Conservation (phyloP, 148 eudicot genomes). For the Vaccinium myrtillus region DNA sequence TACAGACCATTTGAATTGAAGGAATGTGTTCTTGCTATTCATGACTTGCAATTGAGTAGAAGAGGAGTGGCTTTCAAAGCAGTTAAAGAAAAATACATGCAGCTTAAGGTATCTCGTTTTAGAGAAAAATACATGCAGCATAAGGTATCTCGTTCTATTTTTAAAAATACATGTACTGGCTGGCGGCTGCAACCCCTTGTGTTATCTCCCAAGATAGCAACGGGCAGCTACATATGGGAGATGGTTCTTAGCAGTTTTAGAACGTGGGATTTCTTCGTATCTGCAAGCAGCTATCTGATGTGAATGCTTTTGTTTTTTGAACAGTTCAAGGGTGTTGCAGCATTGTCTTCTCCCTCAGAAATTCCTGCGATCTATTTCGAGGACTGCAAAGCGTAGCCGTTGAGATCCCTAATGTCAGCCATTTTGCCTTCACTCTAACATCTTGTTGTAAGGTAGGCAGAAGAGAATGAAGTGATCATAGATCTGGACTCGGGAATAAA, state of each 20-base stretch:
- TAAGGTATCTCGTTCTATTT: conserved; percentile 32
- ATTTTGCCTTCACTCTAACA: background rate
- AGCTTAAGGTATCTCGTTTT: conserved; percentile 37
- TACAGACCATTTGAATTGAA: conserved; percentile 39
- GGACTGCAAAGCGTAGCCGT: conserved; percentile 11
- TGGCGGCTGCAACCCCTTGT: background rate
- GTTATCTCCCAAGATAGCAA: background rate
- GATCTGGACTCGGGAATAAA: background rate
- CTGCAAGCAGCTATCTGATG: background rate
- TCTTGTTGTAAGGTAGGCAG: background rate
- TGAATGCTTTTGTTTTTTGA: background rate
- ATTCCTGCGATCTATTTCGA: conserved; percentile 32
- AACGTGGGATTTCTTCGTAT: background rate
- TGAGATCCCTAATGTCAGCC: background rate
- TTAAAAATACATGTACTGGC: background rate
- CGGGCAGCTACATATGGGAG: background rate
- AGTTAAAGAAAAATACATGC: conserved; percentile 41
- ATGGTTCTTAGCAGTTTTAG: background rate
- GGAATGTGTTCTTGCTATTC: conserved; percentile 46
- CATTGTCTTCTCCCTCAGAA: conserved; percentile 29
- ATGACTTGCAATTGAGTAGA: conserved; percentile 32
- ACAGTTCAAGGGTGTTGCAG: conserved; percentile 47
- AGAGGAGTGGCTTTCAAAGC: conserved; percentile 30
- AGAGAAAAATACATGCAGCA: conserved; percentile 42
- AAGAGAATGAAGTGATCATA: background rate